phyloP scores from a whole-genome alignment of 2,329 filamentous ascomycete genomes.

The Fusarium brevicatenulatum region DNA sequence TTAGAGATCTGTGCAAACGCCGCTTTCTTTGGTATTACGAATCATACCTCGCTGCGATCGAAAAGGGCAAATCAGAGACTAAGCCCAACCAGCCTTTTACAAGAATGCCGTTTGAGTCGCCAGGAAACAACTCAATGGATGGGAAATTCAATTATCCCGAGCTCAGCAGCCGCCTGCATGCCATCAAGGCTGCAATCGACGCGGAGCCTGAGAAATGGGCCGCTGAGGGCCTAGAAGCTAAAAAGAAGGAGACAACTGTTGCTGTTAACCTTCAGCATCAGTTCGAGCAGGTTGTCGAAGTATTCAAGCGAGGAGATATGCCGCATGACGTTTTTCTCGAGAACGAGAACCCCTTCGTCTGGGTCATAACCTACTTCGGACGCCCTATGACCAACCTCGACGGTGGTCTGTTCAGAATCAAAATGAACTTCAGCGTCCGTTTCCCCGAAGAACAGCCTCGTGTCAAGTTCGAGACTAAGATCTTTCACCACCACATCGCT shows the following conservation, averaged over 20 bases:
- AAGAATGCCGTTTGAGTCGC: constrained; percentile 86
- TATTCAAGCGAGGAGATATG: constrained; percentile 75
- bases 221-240: constrained; percentile 70
- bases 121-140: constrained; percentile 80
- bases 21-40: constrained; percentile 97
- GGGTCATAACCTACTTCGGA: constrained; percentile 90
- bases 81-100: constrained; percentile 72
- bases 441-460: constrained; percentile 92
- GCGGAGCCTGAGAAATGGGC: constrained; percentile 79
- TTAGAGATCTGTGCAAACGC: constrained; percentile 89
- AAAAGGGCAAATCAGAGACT: constrained; percentile 71
- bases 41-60: constrained; percentile 79
- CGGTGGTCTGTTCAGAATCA: constrained; percentile 87
- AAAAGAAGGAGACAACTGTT: constrained; percentile 75
- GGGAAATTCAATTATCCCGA: constrained; percentile 85
- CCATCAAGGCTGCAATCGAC: constrained; percentile 76
- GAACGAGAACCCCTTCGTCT: constrained; percentile 87
- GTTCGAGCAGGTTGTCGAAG: constrained; percentile 81
- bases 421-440: constrained; percentile 79
- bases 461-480: constrained; percentile 79
- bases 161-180: constrained; percentile 74
- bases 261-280: constrained; percentile 86
- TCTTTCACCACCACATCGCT: constrained; percentile 91
- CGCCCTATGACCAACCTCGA: constrained; percentile 93
- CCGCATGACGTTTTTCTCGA: constrained; percentile 81